Percentiles rank a stretch among this genome's conserved stretches.
Evolutionary conservation across 1,284 basidiomycete genomes (phyloP).

Genomic region (Cryptococcus sp.): DNA sequence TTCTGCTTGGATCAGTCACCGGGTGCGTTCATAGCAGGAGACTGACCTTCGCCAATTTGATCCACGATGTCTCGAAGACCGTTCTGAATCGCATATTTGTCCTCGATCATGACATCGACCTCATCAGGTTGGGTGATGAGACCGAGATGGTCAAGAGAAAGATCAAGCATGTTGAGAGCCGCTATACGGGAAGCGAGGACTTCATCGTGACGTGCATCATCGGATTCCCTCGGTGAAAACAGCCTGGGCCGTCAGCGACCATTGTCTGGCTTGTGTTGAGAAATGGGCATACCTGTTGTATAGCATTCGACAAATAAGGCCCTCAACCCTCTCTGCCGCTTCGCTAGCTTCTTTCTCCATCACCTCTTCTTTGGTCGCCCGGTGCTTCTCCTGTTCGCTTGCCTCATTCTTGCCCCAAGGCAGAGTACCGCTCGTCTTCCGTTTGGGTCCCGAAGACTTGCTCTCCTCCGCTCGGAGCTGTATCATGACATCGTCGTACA

Average conservation of each 20-base stretch:
- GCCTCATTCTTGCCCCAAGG: slow-evolving; percentile 13
- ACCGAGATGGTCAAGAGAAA: slow-evolving; percentile 80
- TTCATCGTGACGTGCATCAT: slow-evolving; percentile 80
- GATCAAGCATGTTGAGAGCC: slow-evolving; percentile 81
- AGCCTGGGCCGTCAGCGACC: slow-evolving; percentile 50
- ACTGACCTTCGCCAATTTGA: slow-evolving; percentile 70
- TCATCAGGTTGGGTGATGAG: slow-evolving; percentile 57
- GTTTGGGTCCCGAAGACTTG: slow-evolving; percentile 20
- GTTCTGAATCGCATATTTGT: slow-evolving; percentile 48
- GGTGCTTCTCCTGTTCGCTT: slow-evolving; percentile 13
- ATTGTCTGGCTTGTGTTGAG: neutral
- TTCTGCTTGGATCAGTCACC: slow-evolving; percentile 49
- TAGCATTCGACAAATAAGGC: slow-evolving; percentile 62
- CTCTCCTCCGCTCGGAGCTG: slow-evolving; percentile 30
- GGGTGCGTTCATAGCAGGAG: neutral
- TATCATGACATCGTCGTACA: slow-evolving; percentile 56
- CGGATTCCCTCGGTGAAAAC: slow-evolving; percentile 63
- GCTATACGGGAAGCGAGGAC: slow-evolving; percentile 80
- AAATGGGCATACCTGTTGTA: slow-evolving; percentile 59
- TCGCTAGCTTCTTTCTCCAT: slow-evolving; percentile 41
- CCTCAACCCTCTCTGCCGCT: slow-evolving; percentile 67
- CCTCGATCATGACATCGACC: slow-evolving; percentile 17
- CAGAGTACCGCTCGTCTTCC: slow-evolving; percentile 27
- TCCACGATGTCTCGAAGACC: slow-evolving; percentile 65
- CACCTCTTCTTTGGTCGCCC: slow-evolving; percentile 43